phyloP scores from a whole-genome alignment of 2,329 filamentous ascomycete species.

The Cadophora malorum region DNA sequence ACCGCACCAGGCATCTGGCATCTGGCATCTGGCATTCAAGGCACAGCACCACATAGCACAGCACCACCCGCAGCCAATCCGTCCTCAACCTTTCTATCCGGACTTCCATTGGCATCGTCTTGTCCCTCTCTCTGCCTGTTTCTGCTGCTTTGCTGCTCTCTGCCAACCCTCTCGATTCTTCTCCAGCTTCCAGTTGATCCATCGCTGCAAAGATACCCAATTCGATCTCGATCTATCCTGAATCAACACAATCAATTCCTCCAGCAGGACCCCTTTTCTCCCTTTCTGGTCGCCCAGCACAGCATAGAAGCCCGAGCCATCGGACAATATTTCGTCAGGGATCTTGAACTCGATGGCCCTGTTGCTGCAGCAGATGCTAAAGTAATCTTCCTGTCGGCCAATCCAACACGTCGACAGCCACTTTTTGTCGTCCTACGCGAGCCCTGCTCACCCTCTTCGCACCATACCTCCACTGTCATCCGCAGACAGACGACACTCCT shows the following conservation, averaged over 20 bases:
- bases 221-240: not conserved
- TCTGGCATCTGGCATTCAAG: conserved; percentile 16
- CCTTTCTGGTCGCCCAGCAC: conserved; percentile 12
- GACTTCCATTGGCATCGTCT: conserved; percentile 2
- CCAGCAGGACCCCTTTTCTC: conserved; percentile 11
- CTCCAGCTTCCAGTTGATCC: not conserved
- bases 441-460: conserved; percentile 20
- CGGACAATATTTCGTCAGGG: conserved; percentile 16
- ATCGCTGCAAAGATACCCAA: conserved; percentile 10
- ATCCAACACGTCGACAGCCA: conserved; percentile 31
- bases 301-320: conserved; percentile 19
- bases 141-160: conserved; percentile 1
- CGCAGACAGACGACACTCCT: conserved; percentile 24
- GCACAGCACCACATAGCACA: not conserved
- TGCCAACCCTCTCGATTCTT: not conserved
- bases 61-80: not conserved
- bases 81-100: conserved; percentile 1
- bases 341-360: conserved; percentile 12
- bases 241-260: conserved; percentile 3
- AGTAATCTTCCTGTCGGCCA: conserved; percentile 31
- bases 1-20: conserved; percentile 9
- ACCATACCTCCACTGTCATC: conserved; percentile 8
- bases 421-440: conserved; percentile 29
- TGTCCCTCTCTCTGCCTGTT: not conserved
- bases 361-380: conserved; percentile 27